Evolutionary conservation across 148 eudicot species (phyloP).

Genomic region (Spergularia bocconei): DNA sequence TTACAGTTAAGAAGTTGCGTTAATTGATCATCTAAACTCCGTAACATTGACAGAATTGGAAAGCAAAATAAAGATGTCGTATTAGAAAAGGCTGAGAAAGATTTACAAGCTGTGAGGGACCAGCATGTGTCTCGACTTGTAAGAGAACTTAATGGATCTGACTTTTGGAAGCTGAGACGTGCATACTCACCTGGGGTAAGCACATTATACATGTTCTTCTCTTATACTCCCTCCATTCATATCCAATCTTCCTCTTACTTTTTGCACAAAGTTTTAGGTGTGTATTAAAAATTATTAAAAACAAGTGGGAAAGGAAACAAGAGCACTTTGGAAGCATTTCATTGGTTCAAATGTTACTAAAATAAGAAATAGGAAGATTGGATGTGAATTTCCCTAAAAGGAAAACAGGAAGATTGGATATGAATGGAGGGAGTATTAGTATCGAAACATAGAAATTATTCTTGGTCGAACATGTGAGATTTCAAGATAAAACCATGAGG

Average conservation of each 20-base stretch:
- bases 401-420: no score
- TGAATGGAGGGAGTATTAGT: no score
- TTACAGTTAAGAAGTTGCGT: background rate
- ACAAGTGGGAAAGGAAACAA: no score
- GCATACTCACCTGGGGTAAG: slow-evolving; percentile 96
- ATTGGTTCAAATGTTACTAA: no score
- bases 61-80: slow-evolving; percentile 83
- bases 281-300: no score
- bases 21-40: slow-evolving; percentile 3
- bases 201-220: slow-evolving; percentile 22
- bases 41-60: slow-evolving; percentile 56
- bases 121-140: slow-evolving; percentile 70
- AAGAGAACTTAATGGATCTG: slow-evolving; percentile 77
- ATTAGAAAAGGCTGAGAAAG: slow-evolving; percentile 82
- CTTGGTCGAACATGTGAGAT: background rate
- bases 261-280: no score
- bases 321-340: no score
- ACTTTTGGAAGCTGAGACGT: slow-evolving; percentile 96
- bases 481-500: background rate
- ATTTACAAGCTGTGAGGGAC: slow-evolving; percentile 72
- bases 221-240: no score
- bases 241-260: no score
- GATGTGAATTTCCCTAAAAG: no score
- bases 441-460: background rate
- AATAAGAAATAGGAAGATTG: no score